Evolutionary conservation across 768 basidiomycete species (phyloP).

Genomic region (Rhizopogon salebrosus): DNA sequence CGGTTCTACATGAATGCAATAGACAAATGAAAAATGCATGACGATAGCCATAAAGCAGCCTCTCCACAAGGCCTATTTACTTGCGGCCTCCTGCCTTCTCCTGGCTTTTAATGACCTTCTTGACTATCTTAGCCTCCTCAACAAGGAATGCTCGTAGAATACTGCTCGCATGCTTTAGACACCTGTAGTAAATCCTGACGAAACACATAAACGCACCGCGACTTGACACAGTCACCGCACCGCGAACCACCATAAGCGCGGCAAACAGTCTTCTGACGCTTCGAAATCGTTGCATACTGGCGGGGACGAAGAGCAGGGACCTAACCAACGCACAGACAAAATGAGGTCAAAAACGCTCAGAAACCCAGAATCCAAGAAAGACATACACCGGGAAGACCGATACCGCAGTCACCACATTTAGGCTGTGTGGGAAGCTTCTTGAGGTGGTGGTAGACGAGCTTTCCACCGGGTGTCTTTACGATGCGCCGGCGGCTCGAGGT

Average conservation of each 20-base stretch:
- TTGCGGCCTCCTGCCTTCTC: constrained; percentile 30
- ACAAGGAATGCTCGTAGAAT: constrained; percentile 98
- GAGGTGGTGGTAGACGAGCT: constrained; percentile 96
- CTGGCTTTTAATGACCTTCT: constrained; percentile 97
- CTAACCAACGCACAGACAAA: constrained; percentile 33
- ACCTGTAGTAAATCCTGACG: neutral
- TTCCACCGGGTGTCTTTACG: constrained; percentile 97
- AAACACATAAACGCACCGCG: constrained; percentile 55
- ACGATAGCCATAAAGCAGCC: constrained; percentile 9
- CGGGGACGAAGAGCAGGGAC: constrained; percentile 94
- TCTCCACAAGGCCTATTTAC: constrained; percentile 10
- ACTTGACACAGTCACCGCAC: constrained; percentile 93
- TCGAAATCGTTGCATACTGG: constrained; percentile 92
- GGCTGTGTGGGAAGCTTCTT: constrained; percentile 90
- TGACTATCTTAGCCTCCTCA: constrained; percentile 99
- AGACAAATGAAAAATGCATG: constrained; percentile 8
- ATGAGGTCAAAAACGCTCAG: too few species aligned
- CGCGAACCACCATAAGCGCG: constrained; percentile 97
- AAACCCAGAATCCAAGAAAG: neutral
- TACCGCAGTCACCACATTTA: constrained; percentile 98
- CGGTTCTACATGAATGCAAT: constrained; percentile 19
- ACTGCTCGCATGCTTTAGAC: constrained; percentile 34
- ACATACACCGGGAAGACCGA: constrained; percentile 89
- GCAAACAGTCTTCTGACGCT: constrained; percentile 94
- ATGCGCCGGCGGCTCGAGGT: constrained; percentile 92